A percentile compares a stretch with the other conserved stretches of the same genome.
Evolutionary conservation across 305 asterid species (phyloP).

Genomic region (Fraxinus latifolia): DNA sequence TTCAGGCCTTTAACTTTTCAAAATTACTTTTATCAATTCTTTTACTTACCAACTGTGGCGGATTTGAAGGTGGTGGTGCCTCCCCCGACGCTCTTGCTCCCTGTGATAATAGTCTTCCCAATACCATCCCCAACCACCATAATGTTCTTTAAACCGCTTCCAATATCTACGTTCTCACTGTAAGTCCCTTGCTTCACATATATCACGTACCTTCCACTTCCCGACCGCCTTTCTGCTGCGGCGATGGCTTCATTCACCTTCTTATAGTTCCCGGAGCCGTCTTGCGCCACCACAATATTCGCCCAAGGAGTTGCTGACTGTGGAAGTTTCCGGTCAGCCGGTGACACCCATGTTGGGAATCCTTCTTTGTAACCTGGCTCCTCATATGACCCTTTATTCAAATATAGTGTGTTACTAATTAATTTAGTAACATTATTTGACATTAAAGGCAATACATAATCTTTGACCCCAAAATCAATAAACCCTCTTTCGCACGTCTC

Average conservation of each 20-base stretch:
- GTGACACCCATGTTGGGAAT: conserved; percentile 60
- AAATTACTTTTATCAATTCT: neutral
- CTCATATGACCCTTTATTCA: conserved; percentile 42
- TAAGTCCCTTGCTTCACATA: conserved; percentile 68
- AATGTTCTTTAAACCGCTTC: conserved; percentile 46
- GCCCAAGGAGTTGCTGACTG: conserved; percentile 46
- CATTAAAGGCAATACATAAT: conserved; percentile 43
- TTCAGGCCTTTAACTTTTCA: neutral
- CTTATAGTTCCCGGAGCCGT: conserved; percentile 68
- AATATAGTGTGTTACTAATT: conserved; percentile 58
- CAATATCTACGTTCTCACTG: conserved; percentile 69
- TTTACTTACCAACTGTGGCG: conserved; percentile 78
- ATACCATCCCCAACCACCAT: conserved; percentile 89
- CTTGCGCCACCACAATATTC: conserved; percentile 70
- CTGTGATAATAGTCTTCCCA: conserved; percentile 80
- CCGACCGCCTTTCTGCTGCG: conserved; percentile 50
- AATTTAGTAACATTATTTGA: conserved; percentile 52
- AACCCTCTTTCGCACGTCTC: conserved; percentile 72
- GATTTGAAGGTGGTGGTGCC: conserved; percentile 86
- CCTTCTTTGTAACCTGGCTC: conserved; percentile 31
- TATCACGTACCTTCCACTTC: conserved; percentile 60
- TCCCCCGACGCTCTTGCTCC: conserved; percentile 79
- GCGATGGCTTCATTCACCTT: conserved; percentile 55
- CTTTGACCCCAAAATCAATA: conserved; percentile 49
- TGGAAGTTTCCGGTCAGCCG: conserved; percentile 59